Evolutionary conservation across 179 eudicot genomes (phyloP).

Genomic region (Silene vulgaris): DNA sequence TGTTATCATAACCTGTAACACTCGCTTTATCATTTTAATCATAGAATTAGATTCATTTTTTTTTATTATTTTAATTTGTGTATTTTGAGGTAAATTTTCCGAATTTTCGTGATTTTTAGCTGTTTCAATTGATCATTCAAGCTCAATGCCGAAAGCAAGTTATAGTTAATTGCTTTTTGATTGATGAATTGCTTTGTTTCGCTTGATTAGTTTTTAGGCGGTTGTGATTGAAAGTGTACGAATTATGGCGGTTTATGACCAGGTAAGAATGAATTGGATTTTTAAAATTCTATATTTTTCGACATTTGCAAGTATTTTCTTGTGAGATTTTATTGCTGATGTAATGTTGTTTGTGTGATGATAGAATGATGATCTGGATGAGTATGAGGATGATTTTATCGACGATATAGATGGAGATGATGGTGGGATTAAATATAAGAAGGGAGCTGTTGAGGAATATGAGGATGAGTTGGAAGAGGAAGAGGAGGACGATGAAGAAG

Average conservation of each 20-base stretch:
- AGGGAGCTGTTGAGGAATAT: conserved; percentile 30
- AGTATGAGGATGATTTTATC: conserved; percentile 51
- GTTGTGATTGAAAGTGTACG: neutral
- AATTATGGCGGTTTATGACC: conserved; percentile 22
- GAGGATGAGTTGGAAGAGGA: conserved; percentile 23
- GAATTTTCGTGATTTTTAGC: neutral
- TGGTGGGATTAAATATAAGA: conserved; percentile 1
- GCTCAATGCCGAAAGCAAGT: neutral
- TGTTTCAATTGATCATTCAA: neutral
- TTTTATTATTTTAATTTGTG: neutral
- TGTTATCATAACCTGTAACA: too few relatives aligned
- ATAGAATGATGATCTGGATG: conserved; percentile 44
- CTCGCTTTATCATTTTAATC: too few relatives aligned
- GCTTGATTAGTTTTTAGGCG: neutral
- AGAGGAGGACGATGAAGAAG: conserved; percentile 23
- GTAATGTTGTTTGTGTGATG: neutral
- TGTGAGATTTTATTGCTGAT: conserved; percentile 20
- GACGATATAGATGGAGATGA: conserved; percentile 37
- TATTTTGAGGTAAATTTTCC: neutral
- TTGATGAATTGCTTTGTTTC: neutral
- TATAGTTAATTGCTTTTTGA: neutral
- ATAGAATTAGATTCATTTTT: too few relatives aligned
- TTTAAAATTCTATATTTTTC: neutral
- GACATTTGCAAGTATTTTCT: neutral
- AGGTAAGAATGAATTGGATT: conserved; percentile 15